Percentiles rank a stretch among this genome's conserved stretches.
phyloP scores from a whole-genome alignment of 495 filamentous ascomycete species.

The Annulohypoxylon nitens region DNA sequence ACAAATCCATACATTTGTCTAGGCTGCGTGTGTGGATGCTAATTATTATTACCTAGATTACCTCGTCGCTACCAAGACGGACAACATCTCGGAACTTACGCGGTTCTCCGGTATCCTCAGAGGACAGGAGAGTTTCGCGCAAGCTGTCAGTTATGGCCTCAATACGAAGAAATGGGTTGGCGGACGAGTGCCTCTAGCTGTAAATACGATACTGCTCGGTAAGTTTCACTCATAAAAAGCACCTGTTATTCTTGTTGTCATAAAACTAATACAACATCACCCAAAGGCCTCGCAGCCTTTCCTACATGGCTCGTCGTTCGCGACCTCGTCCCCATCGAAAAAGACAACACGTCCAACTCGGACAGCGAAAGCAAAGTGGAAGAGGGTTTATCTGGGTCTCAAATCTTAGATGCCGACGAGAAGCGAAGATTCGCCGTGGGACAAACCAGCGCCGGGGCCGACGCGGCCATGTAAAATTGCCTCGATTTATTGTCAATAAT shows the following conservation, averaged over 20 bases:
- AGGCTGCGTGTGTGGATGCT: too few species aligned
- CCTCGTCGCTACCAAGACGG: conserved; percentile 36
- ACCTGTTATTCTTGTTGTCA: not conserved
- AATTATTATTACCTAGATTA: conserved; percentile 26
- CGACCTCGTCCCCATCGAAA: conserved; percentile 37
- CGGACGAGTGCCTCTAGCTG: conserved; percentile 62
- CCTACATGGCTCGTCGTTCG: conserved; percentile 47
- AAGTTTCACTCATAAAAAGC: conserved; percentile 8
- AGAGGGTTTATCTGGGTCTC: conserved; percentile 15
- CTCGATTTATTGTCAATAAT: not conserved
- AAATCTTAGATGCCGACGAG: not conserved
- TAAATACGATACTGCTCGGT: conserved; percentile 65
- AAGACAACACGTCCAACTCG: conserved; percentile 14
- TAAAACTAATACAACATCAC: not conserved
- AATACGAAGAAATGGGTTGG: conserved; percentile 60
- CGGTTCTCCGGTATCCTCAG: conserved; percentile 49
- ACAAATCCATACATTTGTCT: not conserved
- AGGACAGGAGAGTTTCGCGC: conserved; percentile 47
- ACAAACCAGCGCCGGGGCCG: conserved; percentile 21
- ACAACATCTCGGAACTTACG: conserved; percentile 50
- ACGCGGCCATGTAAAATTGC: conserved; percentile 6
- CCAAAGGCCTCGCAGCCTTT: conserved; percentile 35
- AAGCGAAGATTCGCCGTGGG: conserved; percentile 28
- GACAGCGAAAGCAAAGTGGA: conserved; percentile 25
- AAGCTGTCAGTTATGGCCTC: conserved; percentile 38